Evolutionary conservation across 2,329 filamentous ascomycete genomes (phyloP), one percentile per base, ranked within the genome.

Genomic region (Pseudocercospora musae): DNA sequence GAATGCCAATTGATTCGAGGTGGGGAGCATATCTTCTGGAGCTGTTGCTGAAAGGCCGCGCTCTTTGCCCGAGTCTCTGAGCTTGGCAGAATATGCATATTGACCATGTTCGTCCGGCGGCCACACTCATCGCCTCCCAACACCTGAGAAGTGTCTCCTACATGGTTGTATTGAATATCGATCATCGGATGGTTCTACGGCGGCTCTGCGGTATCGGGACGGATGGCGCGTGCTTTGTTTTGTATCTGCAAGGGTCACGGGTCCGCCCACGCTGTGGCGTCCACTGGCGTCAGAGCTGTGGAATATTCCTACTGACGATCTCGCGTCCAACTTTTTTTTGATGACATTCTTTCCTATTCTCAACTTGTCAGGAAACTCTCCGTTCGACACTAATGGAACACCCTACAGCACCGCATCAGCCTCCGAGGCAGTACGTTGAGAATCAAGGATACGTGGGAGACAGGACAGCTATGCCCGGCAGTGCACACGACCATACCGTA

Each of bases 361-460:
- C 37, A 18, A 18, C 15, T 40, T 40, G 15, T 7, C 6, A 15
- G 37, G 7, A 40, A 40, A 8, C 3, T 40, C 37, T 40, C 37
- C 15, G 10, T 18, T n/a, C n/a, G 37, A 18, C 18, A 25, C 29
- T 9, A 57, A 20, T 40, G 37, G 23, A 18, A 4, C 63, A 42
- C 27, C 69, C 69, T 62, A 66, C 65, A 31, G 58, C 58, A 37
- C 60, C 63, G 33, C 67, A 64, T 46, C 61, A 66, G 48, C 73
- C 73, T 13, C 68, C 73, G 5, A 70, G 71, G 60, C 68, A 67
- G 9, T 75, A 70, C 25, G 62, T 71, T 50, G 70, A 72, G 50
- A 73, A 72, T 60, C 66, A 72, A 64, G 73, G 73, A 20, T 75
- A 75, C 57, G 69, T 71, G 20, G 66, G 64, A 18, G 62, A 65